Conservation (phyloP, 2,329 filamentous ascomycete species). For the Colletotrichum filicis region DNA sequence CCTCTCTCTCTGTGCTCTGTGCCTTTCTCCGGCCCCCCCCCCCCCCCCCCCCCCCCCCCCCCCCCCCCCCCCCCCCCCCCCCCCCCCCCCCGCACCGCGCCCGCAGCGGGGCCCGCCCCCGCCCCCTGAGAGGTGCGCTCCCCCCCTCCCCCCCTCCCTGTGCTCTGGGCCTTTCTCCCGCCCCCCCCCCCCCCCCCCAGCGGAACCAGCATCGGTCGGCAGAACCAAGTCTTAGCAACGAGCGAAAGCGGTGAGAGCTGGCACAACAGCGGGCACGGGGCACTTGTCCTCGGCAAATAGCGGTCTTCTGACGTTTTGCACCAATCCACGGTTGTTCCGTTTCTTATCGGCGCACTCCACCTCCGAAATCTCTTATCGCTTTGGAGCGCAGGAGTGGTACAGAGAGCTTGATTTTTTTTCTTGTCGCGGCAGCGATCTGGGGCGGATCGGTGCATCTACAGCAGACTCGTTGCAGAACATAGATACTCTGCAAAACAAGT, state of each 20-base stretch:
- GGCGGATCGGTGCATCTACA: slow-evolving; percentile 22
- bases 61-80: neutral
- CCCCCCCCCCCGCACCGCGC: too few relatives aligned
- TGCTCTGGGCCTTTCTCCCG: slow-evolving; percentile 28
- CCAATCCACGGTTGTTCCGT: slow-evolving; percentile 33
- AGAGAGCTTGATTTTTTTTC: slow-evolving; percentile 31
- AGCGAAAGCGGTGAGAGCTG: slow-evolving; percentile 36
- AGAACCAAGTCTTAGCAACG: slow-evolving; percentile 35
- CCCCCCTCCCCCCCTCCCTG: slow-evolving; percentile 30
- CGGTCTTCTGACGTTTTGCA: slow-evolving; percentile 28
- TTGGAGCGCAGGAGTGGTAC: slow-evolving; percentile 1
- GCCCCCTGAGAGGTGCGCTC: slow-evolving; percentile 37
- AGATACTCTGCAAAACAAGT: neutral
- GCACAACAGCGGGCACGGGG: slow-evolving; percentile 33
- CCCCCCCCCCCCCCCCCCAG: neutral
- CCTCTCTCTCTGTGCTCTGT: slow-evolving; percentile 27
- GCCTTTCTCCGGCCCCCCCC: slow-evolving; percentile 22
- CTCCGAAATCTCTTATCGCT: slow-evolving; percentile 24
- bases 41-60: neutral
- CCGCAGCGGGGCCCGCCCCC: too few relatives aligned
- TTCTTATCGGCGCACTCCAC: slow-evolving; percentile 27
- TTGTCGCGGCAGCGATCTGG: slow-evolving; percentile 4
- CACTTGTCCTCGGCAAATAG: slow-evolving; percentile 34
- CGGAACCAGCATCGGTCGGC: slow-evolving; percentile 37
- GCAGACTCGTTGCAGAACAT: slow-evolving; percentile 22